Conservation (phyloP, 2,329 filamentous ascomycete genomes). For the Scleromitrula shiraiana region DNA sequence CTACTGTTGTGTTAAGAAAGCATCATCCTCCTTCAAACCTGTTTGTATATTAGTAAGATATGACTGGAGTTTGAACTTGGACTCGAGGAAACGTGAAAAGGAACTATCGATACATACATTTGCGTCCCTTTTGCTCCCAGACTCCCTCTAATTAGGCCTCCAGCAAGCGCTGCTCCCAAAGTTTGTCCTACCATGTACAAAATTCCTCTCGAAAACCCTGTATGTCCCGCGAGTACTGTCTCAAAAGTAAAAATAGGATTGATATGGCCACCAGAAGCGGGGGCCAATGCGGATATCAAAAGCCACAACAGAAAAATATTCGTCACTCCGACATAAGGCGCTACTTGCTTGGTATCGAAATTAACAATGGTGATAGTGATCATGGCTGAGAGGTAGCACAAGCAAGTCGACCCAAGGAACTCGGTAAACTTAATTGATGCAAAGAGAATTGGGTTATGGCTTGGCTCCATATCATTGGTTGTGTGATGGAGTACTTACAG, state of each 20-base stretch:
- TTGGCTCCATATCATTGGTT: too few species aligned
- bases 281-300: constrained; percentile 42
- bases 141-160: constrained; percentile 32
- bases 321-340: constrained; percentile 28
- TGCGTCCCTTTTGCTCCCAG: constrained; percentile 28
- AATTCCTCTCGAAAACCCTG: constrained; percentile 40
- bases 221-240: constrained; percentile 43
- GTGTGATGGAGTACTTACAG: constrained; percentile 6
- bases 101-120: constrained; percentile 24
- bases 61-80: not conserved
- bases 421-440: constrained; percentile 27
- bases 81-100: constrained; percentile 3
- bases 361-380: constrained; percentile 27
- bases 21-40: constrained; percentile 30
- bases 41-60: not conserved
- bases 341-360: constrained; percentile 24
- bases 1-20: constrained; percentile 22
- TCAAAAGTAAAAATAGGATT: constrained; percentile 47
- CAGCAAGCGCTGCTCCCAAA: constrained; percentile 36
- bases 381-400: constrained; percentile 30
- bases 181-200: constrained; percentile 43
- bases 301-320: constrained; percentile 35
- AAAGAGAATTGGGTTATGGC: not conserved
- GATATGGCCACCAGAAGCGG: constrained; percentile 44
- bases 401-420: constrained; percentile 23